Base-by-base conservation (phyloP, 164 flowering plant species). In the Annona squamosa region DNA sequence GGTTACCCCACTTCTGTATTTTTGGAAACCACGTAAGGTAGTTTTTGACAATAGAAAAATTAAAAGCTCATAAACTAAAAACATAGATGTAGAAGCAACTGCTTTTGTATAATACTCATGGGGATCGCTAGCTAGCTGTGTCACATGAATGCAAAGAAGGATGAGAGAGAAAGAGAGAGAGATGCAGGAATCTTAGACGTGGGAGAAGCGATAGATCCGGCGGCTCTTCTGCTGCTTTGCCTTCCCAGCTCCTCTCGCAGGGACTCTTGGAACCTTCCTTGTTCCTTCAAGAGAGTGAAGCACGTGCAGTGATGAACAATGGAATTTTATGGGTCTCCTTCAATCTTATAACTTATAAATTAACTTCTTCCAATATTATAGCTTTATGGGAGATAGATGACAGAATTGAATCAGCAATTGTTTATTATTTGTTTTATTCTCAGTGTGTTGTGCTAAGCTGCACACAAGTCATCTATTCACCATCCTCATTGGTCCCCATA, bases 161-260 rank as follows among this genome's bases (percentile, higher is more conserved):
- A 69, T 56, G 44, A 65, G 74, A 69, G 57, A 43, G 63, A 79
- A 62, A 75, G 48, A n/a, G 57, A 62, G 52, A 44, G 72, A 59
- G 47, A 72, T 1, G 17, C 7, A 41, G 72, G 59, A 19, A 42
- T 3, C 13, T 4, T 7, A 65, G 6, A 37, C 3, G 41, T 13
- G 63, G 46, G 16, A 46, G 68, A 73, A 86, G 87, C 95, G 79
- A 19, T 85, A 88, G 79, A 71, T 0, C 66, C 90, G 92, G 78
- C 92, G 92, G 80, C 77, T 85, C 81, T 84, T 67, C 74, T 88
- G 90, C 85, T 57, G 69, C 12, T 77, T 79, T 92, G 86, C 90
- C 89, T 87, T 84, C 70, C 45, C 79, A 87, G 84, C 84, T 85
- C 88, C 82, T 75, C 72, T 5, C 52, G 37, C 19, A 64, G 16